Evolutionary conservation across 192 early-diverging fungal species (phyloP), one percentile per base, ranked within the genome.

Genomic region (Rhizophagus prolifer): DNA sequence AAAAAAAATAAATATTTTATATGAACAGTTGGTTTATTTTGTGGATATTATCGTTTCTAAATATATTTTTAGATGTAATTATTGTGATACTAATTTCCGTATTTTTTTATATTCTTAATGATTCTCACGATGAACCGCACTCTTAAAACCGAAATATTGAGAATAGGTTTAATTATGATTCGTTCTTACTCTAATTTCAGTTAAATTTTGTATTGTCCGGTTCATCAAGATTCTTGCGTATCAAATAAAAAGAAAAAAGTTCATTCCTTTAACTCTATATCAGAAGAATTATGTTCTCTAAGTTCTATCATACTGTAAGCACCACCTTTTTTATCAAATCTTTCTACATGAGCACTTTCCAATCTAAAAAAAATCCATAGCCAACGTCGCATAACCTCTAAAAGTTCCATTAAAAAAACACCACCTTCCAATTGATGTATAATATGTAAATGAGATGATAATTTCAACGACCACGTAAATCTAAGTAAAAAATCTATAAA

Each of bases 351-450:
- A 54, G 50, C 94, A 38, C 88, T 83, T 81, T 99, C 97, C 34
- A 98, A 79, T 38, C 97, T 84, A 79, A 99, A 92, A 70, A 97
- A 93, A 0, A 95, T 92, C 97, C 97, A 99, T 63, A 97, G 85
- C 93, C 95, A 98, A 50, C 97, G 86, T 44, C 96, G 79, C 26
- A 91, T 74, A 9, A 99, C 87, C 82, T 98, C 96, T 6, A 97
- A 78, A 19, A 88, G 77, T 71, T 94, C 94, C 77, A 98, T 84
- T 76, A 89, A 85, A 65, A 97, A 87, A 10, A 94, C 92, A 21
- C 91, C 84, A 34, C 86, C 90, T 54, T 93, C 86, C 70, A 96
- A 80, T 38, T 86, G 74, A 54, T 91, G 86, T 44, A 92, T 88
- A 30, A 75, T 58, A 62, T 83, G 84, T 28, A 90, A 81, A 61